Evolutionary conservation across 2,329 filamentous ascomycete species (phyloP), one percentile per base, ranked within the genome.

Genomic region (Colletotrichum theobromicola): DNA sequence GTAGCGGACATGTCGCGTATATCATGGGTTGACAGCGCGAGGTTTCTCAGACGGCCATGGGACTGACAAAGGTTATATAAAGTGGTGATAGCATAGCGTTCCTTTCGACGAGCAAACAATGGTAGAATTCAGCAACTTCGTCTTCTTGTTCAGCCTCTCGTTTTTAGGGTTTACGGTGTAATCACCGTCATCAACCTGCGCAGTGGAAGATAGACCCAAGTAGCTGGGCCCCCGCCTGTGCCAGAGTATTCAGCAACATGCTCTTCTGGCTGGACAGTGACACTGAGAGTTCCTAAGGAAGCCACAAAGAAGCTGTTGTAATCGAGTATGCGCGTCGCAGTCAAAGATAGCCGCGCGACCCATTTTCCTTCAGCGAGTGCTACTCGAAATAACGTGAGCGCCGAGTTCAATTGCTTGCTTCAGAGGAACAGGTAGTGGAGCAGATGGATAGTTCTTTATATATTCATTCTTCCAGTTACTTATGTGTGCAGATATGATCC

Each of bases 161-260:
- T n/a, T n/a, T n/a, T n/a, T n/a, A n/a, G n/a, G n/a, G n/a, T n/a
- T n/a, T n/a, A n/a, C n/a, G n/a, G n/a, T n/a, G n/a, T n/a, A n/a
- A n/a, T n/a, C n/a, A n/a, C n/a, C n/a, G n/a, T n/a, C n/a, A n/a
- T n/a, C 9, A 3, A n/a, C n/a, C 5, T 3, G 5, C 8, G 9
- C 7, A 9, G 12, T 46, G 9, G n/a, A 0, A 10, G 37, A 2
- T 12, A 18, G 6, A 5, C 18, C 9, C n/a, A 4, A 2, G 18
- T 46, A n/a, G 37, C n/a, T n/a, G 37, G n/a, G 18, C n/a, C 2
- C n/a, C 37, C 1, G 37, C n/a, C 37, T n/a, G 18, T 46, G n/a
- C 18, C 18, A 7, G 2, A 12, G 37, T 12, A 46, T 46, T 12
- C 18, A 12, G 1, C 18, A 46, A n/a, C 6, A n/a, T 5, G 37